Percentiles rank a stretch among this genome's conserved stretches.
These are phyloP conservation scores for Suillus cothurnatus DNA, from an alignment of 768 basidiomycete species.

Conservation along the genomic window DNA sequence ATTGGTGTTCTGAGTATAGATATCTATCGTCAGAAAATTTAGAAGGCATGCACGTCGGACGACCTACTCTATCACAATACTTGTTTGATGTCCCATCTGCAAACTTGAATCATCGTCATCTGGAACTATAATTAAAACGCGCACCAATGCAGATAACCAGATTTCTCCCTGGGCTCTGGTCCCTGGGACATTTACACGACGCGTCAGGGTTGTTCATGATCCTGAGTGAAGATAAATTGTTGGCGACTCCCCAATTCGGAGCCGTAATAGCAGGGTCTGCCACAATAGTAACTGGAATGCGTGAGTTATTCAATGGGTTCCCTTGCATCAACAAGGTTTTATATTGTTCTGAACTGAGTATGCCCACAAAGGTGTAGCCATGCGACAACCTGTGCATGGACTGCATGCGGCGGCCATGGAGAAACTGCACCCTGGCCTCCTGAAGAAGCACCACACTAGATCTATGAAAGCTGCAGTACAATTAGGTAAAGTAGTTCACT, in stretches of 20 bases:
- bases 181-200: neutral
- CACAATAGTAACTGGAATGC: neutral
- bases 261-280: neutral
- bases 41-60: neutral
- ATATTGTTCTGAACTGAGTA: neutral
- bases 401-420: neutral
- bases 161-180: conserved; percentile 7
- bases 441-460: neutral
- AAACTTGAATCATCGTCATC: neutral
- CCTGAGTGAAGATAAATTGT: neutral
- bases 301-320: neutral
- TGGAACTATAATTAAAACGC: neutral
- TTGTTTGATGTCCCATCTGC: conserved; percentile 39
- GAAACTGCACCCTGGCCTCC: neutral
- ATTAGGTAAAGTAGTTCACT: neutral
- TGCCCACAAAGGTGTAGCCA: neutral
- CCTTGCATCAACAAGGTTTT: neutral
- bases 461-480: neutral
- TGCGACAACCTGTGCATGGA: neutral
- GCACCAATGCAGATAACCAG: conserved; percentile 31
- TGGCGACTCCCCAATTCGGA: neutral
- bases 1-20: conserved; percentile 40
- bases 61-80: conserved; percentile 29
- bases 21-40: neutral
- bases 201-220: neutral